phyloP scores from a whole-genome alignment of 208 protist genomes.

The Acanthamoeba sp. region DNA sequence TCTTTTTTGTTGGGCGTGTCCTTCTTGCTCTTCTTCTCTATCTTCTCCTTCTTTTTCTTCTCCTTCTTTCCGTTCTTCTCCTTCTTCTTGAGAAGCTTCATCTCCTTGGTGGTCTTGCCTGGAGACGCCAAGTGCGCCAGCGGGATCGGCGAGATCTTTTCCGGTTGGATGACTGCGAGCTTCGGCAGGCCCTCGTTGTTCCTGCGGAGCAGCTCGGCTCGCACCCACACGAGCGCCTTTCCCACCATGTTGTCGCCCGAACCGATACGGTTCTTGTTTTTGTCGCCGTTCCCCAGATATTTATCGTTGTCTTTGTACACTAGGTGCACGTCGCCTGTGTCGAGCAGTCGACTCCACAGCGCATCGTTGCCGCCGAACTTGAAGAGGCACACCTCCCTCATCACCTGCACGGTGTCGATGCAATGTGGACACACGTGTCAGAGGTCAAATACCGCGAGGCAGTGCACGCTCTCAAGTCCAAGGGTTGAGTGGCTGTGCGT shows the following conservation, averaged over 20 bases:
- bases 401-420: not conserved
- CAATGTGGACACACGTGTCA: no score
- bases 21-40: not conserved
- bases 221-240: slow-evolving; percentile 7
- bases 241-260: slow-evolving; percentile 15
- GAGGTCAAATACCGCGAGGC: not conserved
- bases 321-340: not conserved
- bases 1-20: not conserved
- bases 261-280: not conserved
- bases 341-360: not conserved
- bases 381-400: not conserved
- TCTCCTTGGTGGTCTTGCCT: not conserved
- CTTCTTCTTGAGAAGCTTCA: not conserved
- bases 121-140: not conserved
- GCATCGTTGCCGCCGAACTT: not conserved
- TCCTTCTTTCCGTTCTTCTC: not conserved
- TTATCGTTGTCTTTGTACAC: not conserved
- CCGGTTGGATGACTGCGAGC: not conserved
- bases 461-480: no score
- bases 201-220: not conserved
- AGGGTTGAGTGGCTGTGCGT: not conserved
- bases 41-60: slow-evolving; percentile 17
- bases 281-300: slow-evolving; percentile 8
- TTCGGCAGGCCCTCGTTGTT: not conserved
- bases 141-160: not conserved